These are phyloP conservation scores for Russula sp. DNA, from an alignment of 768 basidiomycete species.

Conservation along the genomic window DNA sequence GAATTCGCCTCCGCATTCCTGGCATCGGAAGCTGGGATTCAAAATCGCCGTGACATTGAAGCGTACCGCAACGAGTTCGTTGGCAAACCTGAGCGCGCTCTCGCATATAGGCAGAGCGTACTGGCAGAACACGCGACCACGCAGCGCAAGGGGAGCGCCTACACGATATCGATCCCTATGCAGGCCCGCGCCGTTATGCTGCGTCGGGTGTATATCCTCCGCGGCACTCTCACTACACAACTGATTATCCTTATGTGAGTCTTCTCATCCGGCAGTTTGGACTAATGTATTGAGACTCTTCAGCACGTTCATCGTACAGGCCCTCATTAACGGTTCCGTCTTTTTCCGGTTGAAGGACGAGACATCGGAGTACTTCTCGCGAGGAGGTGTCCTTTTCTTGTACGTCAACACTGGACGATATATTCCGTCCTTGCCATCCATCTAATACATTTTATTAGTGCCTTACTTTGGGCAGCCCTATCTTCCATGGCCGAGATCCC, in stretches of 20 bases:
- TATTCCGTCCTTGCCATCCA: too few species aligned
- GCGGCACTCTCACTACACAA: slow-evolving; percentile 30
- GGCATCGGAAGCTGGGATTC: slow-evolving; percentile 35
- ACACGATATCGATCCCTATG: slow-evolving; percentile 33
- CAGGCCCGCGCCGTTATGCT: slow-evolving; percentile 34
- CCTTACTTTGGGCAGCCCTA: slow-evolving; percentile 54
- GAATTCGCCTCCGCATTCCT: slow-evolving; percentile 44
- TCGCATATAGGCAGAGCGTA: slow-evolving; percentile 44
- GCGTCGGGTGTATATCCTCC: slow-evolving; percentile 34
- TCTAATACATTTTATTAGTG: slow-evolving; percentile 30
- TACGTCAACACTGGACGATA: slow-evolving; percentile 29
- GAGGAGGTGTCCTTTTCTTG: slow-evolving; percentile 77
- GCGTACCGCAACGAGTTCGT: slow-evolving; percentile 41
- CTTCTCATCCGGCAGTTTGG: background rate
- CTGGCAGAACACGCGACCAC: slow-evolving; percentile 45
- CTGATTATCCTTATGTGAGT: slow-evolving; percentile 29
- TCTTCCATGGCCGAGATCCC: slow-evolving; percentile 61
- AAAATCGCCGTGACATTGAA: slow-evolving; percentile 43
- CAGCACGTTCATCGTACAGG: slow-evolving; percentile 51
- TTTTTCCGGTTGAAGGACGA: slow-evolving; percentile 51
- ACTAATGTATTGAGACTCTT: slow-evolving; percentile 3
- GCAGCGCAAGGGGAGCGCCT: slow-evolving; percentile 36
- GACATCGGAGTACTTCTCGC: slow-evolving; percentile 64
- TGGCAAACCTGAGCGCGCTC: slow-evolving; percentile 38
- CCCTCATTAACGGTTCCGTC: slow-evolving; percentile 54